Evolutionary conservation across 2,329 filamentous ascomycete species (phyloP), one percentile per base, ranked within the genome.

Genomic region (Dothideomycetes sp.): DNA sequence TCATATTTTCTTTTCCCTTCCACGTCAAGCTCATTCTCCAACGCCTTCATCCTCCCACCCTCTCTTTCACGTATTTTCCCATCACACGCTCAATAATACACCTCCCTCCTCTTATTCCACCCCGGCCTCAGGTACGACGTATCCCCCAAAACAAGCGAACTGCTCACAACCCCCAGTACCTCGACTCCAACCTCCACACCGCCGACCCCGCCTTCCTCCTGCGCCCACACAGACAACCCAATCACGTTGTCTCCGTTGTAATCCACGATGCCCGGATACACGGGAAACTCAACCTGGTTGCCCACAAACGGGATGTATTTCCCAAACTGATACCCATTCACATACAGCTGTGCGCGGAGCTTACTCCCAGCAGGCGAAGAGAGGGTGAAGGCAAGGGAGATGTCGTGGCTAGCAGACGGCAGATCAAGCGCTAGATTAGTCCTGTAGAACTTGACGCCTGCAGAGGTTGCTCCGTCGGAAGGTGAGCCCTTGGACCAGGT

Each of bases 261-360:
- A 49, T 79, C 63, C 9, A 79, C 53, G 5, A 79, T 62, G 0
- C 76, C 76, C 0, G 71, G 69, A 1, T 72, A 75, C 1, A 80
- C 70, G 1, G 76, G 75, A 49, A 75, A 80, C n/a, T 66, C 62
- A 12, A 70, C 62, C 57, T 80, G 75, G 36, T 77, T 72, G 0
- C 77, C 77, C 30, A 80, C 73, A 36, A 70, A 66, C 0, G 75
- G 74, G 44, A 72, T 70, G 48, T 70, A 79, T 5, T 72, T 66
- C 2, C 0, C 38, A 58, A 76, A 79, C 50, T 79, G 75, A 48
- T 79, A 80, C 0, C 76, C 76, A 41, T 80, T 80, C 15, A 79
- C 69, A 39, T 75, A 80, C 2, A 80, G 52, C 48, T 77, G 66
- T 0, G 68, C 71, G n/a, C 76, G 64, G 11, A 73, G 64, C 1